Evolutionary conservation across 2,329 filamentous ascomycete genomes (phyloP), one percentile per base, ranked within the genome.

Genomic region (Pseudonectria foliicola): DNA sequence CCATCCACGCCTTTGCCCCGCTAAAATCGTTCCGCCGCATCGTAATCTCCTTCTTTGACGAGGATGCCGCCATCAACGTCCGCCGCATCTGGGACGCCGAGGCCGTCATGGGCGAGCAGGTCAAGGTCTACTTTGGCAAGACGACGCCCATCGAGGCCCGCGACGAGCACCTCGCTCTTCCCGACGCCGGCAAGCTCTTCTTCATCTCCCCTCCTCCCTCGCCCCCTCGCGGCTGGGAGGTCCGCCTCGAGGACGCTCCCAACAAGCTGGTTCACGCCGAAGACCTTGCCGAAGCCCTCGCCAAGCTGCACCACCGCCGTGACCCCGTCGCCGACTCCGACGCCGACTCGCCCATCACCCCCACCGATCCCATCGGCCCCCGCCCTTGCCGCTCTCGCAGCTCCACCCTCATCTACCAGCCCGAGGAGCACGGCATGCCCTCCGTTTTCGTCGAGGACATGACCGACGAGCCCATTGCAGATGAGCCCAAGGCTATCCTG

Each of bases 1-100:
- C 77, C 33, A 77, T 90, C 45, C 80, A 86, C 63, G 78, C 81
- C 39, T 92, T 85, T 72, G 77, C 82, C 10, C 85, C 85, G 0
- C 74, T 92, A 43, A 86, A 85, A 59, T 88, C 82, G 6, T 87
- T 92, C 70, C 77, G 81, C 45, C 81, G 85, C 57, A 87, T 92
- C 53, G 71, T 90, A 49, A 77, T 85, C 42, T 86, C 83, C 48
- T 90, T 92, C 68, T 80, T 73, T 61, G 76, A 78, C 41, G 69
- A 74, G 51, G 73, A 80, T 34, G 75, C 81, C 35, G 84, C 85
- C 37, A 77, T 85, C 49, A 67, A 70, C 37, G 82, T 90, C 37
- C 80, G 83, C 44, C 68, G 77, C 46, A 69, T 81, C 36, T 84
- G 87, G 62, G 84, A 92, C 52, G 80, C 81, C 50, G 81, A 88